Conservation (phyloP, 371 early-diverging fungal species). For the Mucor irregularis region DNA sequence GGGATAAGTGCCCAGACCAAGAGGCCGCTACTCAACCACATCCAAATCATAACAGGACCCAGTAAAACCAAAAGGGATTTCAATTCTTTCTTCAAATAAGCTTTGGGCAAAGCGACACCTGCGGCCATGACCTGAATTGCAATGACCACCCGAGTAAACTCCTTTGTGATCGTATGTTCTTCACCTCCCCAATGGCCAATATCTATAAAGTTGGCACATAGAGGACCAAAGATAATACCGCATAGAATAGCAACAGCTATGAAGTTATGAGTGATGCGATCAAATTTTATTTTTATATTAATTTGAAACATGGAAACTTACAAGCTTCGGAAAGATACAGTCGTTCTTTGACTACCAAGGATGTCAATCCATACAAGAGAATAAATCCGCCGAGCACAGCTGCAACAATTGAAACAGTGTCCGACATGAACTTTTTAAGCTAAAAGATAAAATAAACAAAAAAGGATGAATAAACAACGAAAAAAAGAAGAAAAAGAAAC, state of each 20-base stretch:
- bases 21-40: constrained; percentile 52
- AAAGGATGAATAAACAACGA: background rate
- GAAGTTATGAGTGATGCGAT: background rate
- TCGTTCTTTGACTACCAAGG: constrained; percentile 85
- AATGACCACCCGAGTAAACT: constrained; percentile 76
- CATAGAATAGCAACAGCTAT: constrained; percentile 76
- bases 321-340: constrained; percentile 89
- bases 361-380: constrained; percentile 78
- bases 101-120: constrained; percentile 61
- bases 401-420: constrained; percentile 25
- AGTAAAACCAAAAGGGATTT: constrained; percentile 68
- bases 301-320: constrained; percentile 31
- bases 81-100: constrained; percentile 61
- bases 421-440: constrained; percentile 3
- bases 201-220: constrained; percentile 49
- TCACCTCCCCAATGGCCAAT: constrained; percentile 40
- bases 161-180: constrained; percentile 47
- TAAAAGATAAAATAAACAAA: background rate
- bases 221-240: constrained; percentile 86
- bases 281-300: background rate
- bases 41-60: constrained; percentile 76
- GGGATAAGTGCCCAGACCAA: constrained; percentile 40
- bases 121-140: constrained; percentile 85
- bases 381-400: constrained; percentile 82
- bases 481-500: background rate